These are phyloP conservation scores for Kitagawia praeruptora DNA, from an alignment of 129 eudicot genomes.

Conservation along the genomic window DNA sequence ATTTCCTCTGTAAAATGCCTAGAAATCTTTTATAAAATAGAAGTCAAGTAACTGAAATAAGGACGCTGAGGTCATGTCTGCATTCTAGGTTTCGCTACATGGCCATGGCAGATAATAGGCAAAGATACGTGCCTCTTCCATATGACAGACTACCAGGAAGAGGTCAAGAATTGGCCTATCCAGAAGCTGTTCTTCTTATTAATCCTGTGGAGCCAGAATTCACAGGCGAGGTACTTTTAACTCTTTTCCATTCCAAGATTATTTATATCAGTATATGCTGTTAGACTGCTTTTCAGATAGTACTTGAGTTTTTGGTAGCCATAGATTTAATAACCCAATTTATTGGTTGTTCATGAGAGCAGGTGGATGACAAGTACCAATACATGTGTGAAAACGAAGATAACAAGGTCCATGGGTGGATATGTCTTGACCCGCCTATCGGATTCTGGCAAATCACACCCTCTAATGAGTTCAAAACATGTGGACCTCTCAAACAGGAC, in stretches of 20 bases:
- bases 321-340: background rate
- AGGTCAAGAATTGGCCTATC: slow-evolving; percentile 47
- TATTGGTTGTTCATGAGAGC: background rate
- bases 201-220: slow-evolving; percentile 57
- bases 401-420: slow-evolving; percentile 7
- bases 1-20: background rate
- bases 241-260: background rate
- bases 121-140: slow-evolving; percentile 57
- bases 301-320: background rate
- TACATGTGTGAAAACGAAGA: slow-evolving; percentile 1
- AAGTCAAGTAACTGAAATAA: background rate
- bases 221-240: slow-evolving; percentile 49
- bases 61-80: background rate
- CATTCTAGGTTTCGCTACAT: slow-evolving; percentile 59
- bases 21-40: background rate
- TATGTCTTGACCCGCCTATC: background rate
- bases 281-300: background rate
- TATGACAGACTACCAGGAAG: slow-evolving; percentile 50
- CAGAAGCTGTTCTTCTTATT: slow-evolving; percentile 68
- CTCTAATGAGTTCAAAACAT: background rate
- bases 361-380: slow-evolving; percentile 14
- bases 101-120: slow-evolving; percentile 67
- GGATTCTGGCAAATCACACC: slow-evolving; percentile 12
- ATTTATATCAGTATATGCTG: background rate
- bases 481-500: slow-evolving; percentile 8